phyloP scores from a whole-genome alignment of 768 basidiomycete genomes.

The Nevesoporus exiguus region DNA sequence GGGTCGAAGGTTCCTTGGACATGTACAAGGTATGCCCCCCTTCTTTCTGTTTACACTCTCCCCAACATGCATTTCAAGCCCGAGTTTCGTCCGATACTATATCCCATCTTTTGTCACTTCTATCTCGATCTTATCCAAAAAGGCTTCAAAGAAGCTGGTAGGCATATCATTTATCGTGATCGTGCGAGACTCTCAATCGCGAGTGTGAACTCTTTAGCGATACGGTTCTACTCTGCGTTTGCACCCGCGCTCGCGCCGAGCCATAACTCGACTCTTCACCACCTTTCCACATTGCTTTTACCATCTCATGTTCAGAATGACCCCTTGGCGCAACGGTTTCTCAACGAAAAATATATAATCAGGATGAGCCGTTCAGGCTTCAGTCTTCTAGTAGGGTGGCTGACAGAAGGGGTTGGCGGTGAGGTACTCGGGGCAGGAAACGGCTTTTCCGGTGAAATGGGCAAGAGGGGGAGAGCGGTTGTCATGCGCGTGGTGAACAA shows the following conservation, averaged over 20 bases:
- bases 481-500: constrained; percentile 95
- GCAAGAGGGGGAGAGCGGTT: constrained; percentile 80
- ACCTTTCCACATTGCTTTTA: constrained; percentile 75
- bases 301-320: constrained; percentile 84
- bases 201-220: constrained; percentile 44
- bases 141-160: constrained; percentile 88
- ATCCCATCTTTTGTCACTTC: constrained; percentile 96
- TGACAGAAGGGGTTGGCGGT: constrained; percentile 88
- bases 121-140: constrained; percentile 91
- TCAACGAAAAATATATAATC: constrained; percentile 87
- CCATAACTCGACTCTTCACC: constrained; percentile 69
- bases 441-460: constrained; percentile 77
- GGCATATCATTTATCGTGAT: constrained; percentile 23
- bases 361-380: constrained; percentile 91
- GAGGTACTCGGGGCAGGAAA: constrained; percentile 78
- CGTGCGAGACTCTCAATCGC: constrained; percentile 3
- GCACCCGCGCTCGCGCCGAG: constrained; percentile 60
- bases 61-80: constrained; percentile 50
- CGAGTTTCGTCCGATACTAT: constrained; percentile 89
- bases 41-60: not conserved
- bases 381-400: constrained; percentile 89
- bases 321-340: constrained; percentile 77
- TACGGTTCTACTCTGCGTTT: constrained; percentile 71
- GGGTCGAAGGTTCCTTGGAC: constrained; percentile 88
- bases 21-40: constrained; percentile 73